phyloP scores from a whole-genome alignment of 2,329 filamentous ascomycete species.

The Colletotrichum sp. region DNA sequence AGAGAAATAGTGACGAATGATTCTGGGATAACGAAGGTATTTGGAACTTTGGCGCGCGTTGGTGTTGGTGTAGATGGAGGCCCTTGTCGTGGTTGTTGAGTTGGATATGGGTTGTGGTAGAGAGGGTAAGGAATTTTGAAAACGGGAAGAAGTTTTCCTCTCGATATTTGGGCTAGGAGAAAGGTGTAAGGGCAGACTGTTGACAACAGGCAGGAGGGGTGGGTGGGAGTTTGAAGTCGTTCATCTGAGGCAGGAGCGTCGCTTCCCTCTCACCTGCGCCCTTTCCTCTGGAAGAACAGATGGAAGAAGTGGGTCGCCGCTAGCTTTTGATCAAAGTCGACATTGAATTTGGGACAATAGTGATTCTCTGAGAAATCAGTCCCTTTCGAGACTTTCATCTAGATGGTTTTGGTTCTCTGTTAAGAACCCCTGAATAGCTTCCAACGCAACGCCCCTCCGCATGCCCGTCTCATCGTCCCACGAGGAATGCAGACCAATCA shows the following conservation, averaged over 20 bases:
- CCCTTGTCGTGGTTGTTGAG: background rate
- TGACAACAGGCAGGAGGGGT: background rate
- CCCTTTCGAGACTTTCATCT: background rate
- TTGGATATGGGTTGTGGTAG: background rate
- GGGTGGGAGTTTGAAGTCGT: background rate
- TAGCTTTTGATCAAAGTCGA: background rate
- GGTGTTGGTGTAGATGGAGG: background rate
- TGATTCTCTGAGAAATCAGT: background rate
- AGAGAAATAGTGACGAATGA: background rate
- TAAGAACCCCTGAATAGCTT: conserved; percentile 47
- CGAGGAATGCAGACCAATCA: conserved; percentile 57
- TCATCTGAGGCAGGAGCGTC: background rate
- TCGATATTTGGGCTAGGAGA: background rate
- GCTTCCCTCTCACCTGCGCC: background rate
- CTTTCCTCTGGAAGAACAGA: background rate
- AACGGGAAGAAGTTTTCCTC: background rate
- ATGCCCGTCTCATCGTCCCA: conserved; percentile 58
- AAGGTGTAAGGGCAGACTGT: background rate
- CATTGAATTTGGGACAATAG: background rate
- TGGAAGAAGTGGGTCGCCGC: background rate
- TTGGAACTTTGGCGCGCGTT: background rate
- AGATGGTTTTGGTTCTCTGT: background rate
- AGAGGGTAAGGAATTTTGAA: background rate
- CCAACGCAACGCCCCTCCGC: conserved; percentile 51
- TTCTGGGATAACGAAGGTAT: background rate